Evolutionary conservation across 306 rosid species (phyloP).

Genomic region (Acacia confusa): DNA sequence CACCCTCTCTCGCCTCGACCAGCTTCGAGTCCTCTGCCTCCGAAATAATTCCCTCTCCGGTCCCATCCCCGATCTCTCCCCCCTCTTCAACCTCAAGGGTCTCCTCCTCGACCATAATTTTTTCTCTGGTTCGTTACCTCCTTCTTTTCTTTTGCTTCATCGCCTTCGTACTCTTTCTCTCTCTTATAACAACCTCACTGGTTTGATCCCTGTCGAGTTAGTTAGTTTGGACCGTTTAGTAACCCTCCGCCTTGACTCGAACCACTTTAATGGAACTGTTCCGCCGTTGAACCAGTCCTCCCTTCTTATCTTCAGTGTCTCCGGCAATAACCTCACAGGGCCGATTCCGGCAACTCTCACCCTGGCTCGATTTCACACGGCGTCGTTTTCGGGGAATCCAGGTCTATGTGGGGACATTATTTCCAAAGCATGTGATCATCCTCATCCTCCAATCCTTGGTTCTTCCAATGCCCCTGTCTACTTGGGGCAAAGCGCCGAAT

Average conservation of each 20-base stretch:
- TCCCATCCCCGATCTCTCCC: conserved; percentile 76
- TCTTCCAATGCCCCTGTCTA: conserved; percentile 36
- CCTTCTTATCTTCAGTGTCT: conserved; percentile 50
- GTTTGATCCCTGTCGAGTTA: conserved; percentile 48
- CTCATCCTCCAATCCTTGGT: conserved; percentile 54
- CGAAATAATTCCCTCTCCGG: conserved; percentile 79
- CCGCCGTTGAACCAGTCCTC: conserved; percentile 68
- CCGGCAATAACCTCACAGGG: conserved; percentile 69
- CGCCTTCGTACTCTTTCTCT: conserved; percentile 62
- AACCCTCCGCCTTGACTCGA: conserved; percentile 58
- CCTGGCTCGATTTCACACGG: conserved; percentile 47
- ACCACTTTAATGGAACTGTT: conserved; percentile 56
- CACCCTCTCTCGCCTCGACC: conserved; percentile 68
- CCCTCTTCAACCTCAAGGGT: conserved; percentile 61
- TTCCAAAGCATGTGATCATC: conserved; percentile 49
- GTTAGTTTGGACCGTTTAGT: conserved; percentile 53
- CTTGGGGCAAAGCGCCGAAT: conserved; percentile 49
- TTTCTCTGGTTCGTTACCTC: conserved; percentile 72
- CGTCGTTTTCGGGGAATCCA: conserved; percentile 57
- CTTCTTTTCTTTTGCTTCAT: conserved; percentile 57
- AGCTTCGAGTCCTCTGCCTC: conserved; percentile 75
- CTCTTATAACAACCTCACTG: conserved; percentile 59
- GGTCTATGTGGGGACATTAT: conserved; percentile 78
- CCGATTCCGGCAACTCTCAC: conserved; percentile 53
- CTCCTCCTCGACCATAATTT: conserved; percentile 60